These are phyloP conservation scores for Termitomyces sp. DNA, from an alignment of 768 basidiomycete genomes.

Conservation along the genomic window DNA sequence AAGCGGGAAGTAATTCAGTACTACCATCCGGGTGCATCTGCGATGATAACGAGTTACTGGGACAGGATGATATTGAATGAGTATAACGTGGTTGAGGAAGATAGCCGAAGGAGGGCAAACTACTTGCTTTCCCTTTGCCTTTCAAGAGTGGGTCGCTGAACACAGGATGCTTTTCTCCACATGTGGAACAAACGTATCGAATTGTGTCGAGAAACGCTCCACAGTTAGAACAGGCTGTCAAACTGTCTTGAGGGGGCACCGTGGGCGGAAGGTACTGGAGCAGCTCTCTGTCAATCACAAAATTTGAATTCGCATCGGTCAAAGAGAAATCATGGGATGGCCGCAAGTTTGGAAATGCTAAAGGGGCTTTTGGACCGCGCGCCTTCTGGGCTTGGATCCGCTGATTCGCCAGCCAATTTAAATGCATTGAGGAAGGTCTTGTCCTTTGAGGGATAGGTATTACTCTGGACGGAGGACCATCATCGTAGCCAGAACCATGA, in stretches of 20 bases:
- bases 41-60: slow-evolving; percentile 23
- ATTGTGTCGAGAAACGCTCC: slow-evolving; percentile 70
- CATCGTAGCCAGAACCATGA: slow-evolving; percentile 53
- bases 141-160: slow-evolving; percentile 26
- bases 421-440: slow-evolving; percentile 63
- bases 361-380: slow-evolving; percentile 13
- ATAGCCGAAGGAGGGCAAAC: slow-evolving; percentile 18
- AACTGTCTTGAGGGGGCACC: slow-evolving; percentile 49
- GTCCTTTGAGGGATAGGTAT: slow-evolving; percentile 23
- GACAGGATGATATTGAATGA: slow-evolving; percentile 21
- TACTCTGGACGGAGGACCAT: slow-evolving; percentile 25
- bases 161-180: slow-evolving; percentile 68
- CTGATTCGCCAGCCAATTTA: slow-evolving; percentile 59
- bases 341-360: slow-evolving; percentile 23
- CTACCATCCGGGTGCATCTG: slow-evolving; percentile 30
- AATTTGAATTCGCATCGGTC: slow-evolving; percentile 3
- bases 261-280: slow-evolving; percentile 44
- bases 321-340: slow-evolving; percentile 7
- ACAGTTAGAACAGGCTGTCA: slow-evolving; percentile 84
- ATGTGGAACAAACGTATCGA: slow-evolving; percentile 85
- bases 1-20: slow-evolving; percentile 14
- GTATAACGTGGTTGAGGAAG: slow-evolving; percentile 30
- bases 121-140: slow-evolving; percentile 43
- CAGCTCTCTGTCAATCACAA: slow-evolving; percentile 35
- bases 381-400: slow-evolving; percentile 30